phyloP scores from a whole-genome alignment of 345 rosid genomes.

The Hibiscus tridactylites region DNA sequence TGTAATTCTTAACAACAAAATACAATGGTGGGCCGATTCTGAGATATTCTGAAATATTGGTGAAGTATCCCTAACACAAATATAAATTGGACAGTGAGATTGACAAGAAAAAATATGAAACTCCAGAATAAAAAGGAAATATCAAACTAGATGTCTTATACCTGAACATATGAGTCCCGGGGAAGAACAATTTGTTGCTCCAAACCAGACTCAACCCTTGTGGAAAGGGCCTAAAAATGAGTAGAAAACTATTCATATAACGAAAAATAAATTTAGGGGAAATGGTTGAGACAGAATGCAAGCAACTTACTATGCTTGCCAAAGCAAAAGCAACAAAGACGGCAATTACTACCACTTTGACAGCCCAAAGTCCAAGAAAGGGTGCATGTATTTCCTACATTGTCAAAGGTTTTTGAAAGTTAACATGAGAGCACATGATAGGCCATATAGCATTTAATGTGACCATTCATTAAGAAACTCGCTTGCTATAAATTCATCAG shows the following conservation, averaged over 20 bases:
- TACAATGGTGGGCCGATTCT: constrained; percentile 89
- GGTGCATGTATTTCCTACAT: constrained; percentile 83
- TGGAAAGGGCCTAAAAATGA: constrained; percentile 58
- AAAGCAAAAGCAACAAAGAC: constrained; percentile 67
- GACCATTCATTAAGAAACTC: not conserved
- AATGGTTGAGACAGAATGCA: not conserved
- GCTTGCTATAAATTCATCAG: not conserved
- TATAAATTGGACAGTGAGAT: not conserved
- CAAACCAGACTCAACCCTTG: constrained; percentile 89
- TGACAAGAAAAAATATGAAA: constrained; percentile 6
- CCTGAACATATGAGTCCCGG: constrained; percentile 94
- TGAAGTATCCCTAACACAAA: constrained; percentile 68
- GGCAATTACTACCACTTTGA: constrained; percentile 63
- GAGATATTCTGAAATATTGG: constrained; percentile 33
- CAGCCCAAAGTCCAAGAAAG: constrained; percentile 67
- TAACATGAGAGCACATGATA: constrained; percentile 7
- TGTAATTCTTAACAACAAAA: constrained; percentile 85
- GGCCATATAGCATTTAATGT: too few species aligned
- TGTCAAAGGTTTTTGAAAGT: not conserved
- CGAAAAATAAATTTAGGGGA: not conserved
- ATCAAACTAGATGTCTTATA: constrained; percentile 16
- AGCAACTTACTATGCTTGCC: constrained; percentile 75
- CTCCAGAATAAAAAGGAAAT: not conserved
- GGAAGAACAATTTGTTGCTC: constrained; percentile 98
- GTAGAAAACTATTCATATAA: constrained; percentile 6